A percentile compares a stretch with the other conserved stretches of the same genome.
Evolutionary conservation across 2,329 filamentous ascomycete genomes (phyloP).

Genomic region (Clonostachys sp.): DNA sequence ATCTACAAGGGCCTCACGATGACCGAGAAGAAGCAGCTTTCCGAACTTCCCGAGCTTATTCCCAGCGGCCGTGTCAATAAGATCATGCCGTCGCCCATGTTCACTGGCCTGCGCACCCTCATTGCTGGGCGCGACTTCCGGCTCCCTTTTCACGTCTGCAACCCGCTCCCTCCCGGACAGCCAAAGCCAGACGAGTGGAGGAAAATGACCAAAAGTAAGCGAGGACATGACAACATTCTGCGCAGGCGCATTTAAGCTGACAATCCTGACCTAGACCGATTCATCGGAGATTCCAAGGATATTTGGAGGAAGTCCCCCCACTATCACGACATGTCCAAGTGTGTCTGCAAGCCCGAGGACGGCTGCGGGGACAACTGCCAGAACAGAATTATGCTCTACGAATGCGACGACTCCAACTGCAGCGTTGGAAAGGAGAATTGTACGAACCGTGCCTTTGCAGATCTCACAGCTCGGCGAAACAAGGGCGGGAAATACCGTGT

Average conservation of each 20-base stretch:
- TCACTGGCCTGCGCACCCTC: slow-evolving; percentile 66
- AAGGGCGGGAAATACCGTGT: slow-evolving; percentile 82
- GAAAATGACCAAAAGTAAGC: slow-evolving; percentile 84
- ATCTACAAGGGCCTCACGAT: slow-evolving; percentile 40
- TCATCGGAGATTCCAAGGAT: slow-evolving; percentile 76
- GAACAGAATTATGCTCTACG: slow-evolving; percentile 95
- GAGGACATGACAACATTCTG: neutral
- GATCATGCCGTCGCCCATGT: slow-evolving; percentile 72
- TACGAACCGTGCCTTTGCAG: slow-evolving; percentile 82
- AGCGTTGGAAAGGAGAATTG: slow-evolving; percentile 70
- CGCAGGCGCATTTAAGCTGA: neutral
- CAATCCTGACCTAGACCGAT: slow-evolving; percentile 60
- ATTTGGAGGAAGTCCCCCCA: slow-evolving; percentile 78
- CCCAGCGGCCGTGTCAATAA: slow-evolving; percentile 45
- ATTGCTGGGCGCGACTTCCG: slow-evolving; percentile 77
- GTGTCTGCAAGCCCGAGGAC: slow-evolving; percentile 71
- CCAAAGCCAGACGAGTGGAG: slow-evolving; percentile 92
- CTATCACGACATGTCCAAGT: slow-evolving; percentile 69
- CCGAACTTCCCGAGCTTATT: slow-evolving; percentile 39
- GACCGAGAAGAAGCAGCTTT: slow-evolving; percentile 46
- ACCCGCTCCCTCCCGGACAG: slow-evolving; percentile 78
- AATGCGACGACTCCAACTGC: slow-evolving; percentile 90
- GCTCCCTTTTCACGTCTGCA: slow-evolving; percentile 85
- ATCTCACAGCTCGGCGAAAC: slow-evolving; percentile 69
- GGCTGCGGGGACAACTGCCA: slow-evolving; percentile 89